Percentiles rank a stretch among this genome's conserved stretches.
phyloP scores from a whole-genome alignment of 176 grass and related monocot genomes.

The Aegilops umbellulata region DNA sequence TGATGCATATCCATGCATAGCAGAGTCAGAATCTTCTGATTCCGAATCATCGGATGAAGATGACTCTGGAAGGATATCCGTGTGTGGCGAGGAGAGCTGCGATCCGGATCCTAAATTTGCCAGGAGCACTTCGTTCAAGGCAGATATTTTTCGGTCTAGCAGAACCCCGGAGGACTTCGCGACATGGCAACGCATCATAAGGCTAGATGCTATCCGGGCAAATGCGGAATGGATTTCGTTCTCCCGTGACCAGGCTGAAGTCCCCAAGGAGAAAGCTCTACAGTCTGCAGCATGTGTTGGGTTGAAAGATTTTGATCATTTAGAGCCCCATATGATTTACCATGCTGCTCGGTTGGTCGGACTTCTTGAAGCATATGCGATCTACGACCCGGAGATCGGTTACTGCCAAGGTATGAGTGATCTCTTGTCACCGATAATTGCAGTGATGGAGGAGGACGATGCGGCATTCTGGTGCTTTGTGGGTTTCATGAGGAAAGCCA shows the following conservation, averaged over 20 bases:
- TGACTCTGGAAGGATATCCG: slow-evolving; percentile 52
- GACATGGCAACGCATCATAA: slow-evolving; percentile 94
- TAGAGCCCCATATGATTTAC: slow-evolving; percentile 75
- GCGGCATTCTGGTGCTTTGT: slow-evolving; percentile 99
- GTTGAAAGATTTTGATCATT: slow-evolving; percentile 71
- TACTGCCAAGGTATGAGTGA: slow-evolving; percentile 99
- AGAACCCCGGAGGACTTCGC: slow-evolving; percentile 68
- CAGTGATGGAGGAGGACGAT: slow-evolving; percentile 74
- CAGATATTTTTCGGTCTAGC: slow-evolving; percentile 52
- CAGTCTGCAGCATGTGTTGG: slow-evolving; percentile 53
- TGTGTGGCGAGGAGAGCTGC: slow-evolving; percentile 44
- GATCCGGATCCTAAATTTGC: slow-evolving; percentile 58
- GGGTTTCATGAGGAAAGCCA: slow-evolving; percentile 91
- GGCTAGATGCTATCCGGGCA: slow-evolving; percentile 80
- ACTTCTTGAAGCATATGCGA: slow-evolving; percentile 78
- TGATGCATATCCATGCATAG: slow-evolving; percentile 50
- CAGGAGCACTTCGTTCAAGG: slow-evolving; percentile 54
- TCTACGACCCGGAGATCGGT: slow-evolving; percentile 84
- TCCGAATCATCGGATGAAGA: slow-evolving; percentile 86
- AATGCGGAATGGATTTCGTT: slow-evolving; percentile 77
- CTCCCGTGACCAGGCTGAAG: slow-evolving; percentile 51
- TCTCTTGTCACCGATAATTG: slow-evolving; percentile 82
- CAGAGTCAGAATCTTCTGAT: slow-evolving; percentile 79
- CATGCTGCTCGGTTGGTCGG: slow-evolving; percentile 77
- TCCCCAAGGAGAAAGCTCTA: slow-evolving; percentile 60